Conservation (phyloP, 2,329 filamentous ascomycete genomes). For the Aspergillus luchuensis region DNA sequence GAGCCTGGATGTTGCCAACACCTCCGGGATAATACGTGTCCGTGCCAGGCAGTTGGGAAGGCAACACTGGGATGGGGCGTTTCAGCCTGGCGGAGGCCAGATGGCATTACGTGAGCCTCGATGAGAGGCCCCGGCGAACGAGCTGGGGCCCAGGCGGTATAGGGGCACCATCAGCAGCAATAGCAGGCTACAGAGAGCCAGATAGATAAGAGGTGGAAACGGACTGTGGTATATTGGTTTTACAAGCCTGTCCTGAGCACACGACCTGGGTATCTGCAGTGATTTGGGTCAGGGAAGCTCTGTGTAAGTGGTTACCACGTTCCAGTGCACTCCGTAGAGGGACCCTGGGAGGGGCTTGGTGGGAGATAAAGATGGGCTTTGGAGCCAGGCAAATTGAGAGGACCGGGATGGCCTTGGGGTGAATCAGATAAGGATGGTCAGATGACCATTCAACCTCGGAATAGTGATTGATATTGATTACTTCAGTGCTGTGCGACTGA, state of each 20-base stretch:
- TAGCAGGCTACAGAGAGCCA: neutral
- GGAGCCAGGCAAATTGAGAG: neutral
- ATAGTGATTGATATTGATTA: neutral
- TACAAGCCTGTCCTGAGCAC: no score
- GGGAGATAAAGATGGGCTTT: neutral
- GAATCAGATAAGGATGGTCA: neutral
- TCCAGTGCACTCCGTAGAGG: neutral
- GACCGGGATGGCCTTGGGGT: neutral
- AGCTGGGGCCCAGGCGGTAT: neutral
- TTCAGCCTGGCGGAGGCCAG: neutral
- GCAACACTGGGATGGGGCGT: neutral
- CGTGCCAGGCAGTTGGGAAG: neutral
- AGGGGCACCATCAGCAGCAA: neutral
- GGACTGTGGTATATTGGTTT: neutral
- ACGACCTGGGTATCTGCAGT: neutral
- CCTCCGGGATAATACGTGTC: no score
- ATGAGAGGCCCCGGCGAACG: neutral
- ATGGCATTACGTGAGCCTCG: neutral
- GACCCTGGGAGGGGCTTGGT: neutral
- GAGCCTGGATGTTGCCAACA: no score
- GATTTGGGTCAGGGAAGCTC: neutral
- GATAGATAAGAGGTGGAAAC: neutral
- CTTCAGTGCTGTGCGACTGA: neutral
- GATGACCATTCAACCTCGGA: neutral
- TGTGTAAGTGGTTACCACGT: no score